Conservation (phyloP, 805 yeast species). For the Starmerella apicola region DNA sequence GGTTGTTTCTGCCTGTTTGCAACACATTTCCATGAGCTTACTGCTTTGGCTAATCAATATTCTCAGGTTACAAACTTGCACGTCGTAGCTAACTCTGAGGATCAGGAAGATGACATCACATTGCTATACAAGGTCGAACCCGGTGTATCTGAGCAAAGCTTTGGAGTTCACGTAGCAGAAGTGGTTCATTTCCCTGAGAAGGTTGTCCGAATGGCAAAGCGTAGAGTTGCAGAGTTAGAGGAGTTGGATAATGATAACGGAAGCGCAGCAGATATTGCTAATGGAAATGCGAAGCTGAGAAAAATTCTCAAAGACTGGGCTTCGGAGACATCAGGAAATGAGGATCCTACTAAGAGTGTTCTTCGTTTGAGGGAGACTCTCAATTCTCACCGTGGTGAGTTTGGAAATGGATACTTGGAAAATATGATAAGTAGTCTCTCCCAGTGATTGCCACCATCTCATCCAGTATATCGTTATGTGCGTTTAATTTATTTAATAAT, state of each 20-base stretch:
- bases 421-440: conserved; percentile 6
- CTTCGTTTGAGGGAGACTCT: conserved; percentile 10
- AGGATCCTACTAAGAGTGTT: conserved; percentile 6
- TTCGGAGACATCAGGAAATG: conserved; percentile 16
- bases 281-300: conserved; percentile 42
- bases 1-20: conserved; percentile 82
- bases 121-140: conserved; percentile 86
- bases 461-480: too few relatives aligned
- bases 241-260: conserved; percentile 38
- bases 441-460: too few relatives aligned
- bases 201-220: conserved; percentile 86
- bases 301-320: conserved; percentile 33
- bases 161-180: conserved; percentile 97
- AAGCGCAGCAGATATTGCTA: conserved; percentile 37
- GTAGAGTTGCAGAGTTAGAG: conserved; percentile 82
- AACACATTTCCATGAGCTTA: conserved; percentile 93
- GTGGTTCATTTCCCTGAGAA: conserved; percentile 85
- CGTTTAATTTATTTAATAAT: too few relatives aligned
- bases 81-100: conserved; percentile 55
- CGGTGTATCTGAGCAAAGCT: conserved; percentile 91
- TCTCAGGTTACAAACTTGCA: conserved; percentile 66
- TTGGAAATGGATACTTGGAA: conserved; percentile 15
- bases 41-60: conserved; percentile 54
- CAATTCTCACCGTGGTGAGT: conserved; percentile 3
- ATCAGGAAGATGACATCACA: conserved; percentile 46